Base-by-base conservation (phyloP, 2,329 filamentous ascomycete genomes). In the Rhexocercosporidium sp. region DNA sequence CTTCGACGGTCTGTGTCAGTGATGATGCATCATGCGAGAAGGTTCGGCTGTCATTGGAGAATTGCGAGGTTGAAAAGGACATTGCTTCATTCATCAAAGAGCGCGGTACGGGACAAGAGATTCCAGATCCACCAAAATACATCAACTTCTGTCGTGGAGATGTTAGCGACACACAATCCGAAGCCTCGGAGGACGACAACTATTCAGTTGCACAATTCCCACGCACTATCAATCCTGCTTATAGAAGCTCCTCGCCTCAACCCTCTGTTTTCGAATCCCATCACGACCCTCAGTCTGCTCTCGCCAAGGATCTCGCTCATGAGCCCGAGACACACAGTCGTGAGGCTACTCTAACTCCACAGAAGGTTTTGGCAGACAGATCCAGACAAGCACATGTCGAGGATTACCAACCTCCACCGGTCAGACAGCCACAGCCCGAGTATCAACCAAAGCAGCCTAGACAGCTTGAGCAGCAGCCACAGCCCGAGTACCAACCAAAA, bases 131-230 rank as follows among this genome's bases (percentile, higher is more conserved):
- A 27, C 96, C 96, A 51, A 97, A 94, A 79, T 99, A 97, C 79
- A 97, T 99, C 87, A 97, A 99, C 82, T 99, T 98, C 79, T 96
- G 93, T 78, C 91, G 96, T 12, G 96, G 95, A 18, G 94, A 97
- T 77, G 81, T 90, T 54, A 85, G 90, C 64, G 96, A 99, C 73
- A 89, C 88, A 44, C 88, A 89, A 72, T 97, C 95, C 1, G 93
- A 96, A 70, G 84, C 86, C 12, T 95, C 92, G 0, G 94, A 97
- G 25, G 94, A 97, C 70, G 93, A 94, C 4, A 89, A 86, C 73
- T 99, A 97, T 77, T 97, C 94, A 0, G 93, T 99, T 14, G 96
- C 96, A 3, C 95, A 99, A 76, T 99, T 98, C 75, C 93, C 94
- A 68, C 87, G 96, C 67, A 94, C 92, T 64, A 97, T 97, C 80